Base-by-base conservation (phyloP, 495 filamentous ascomycete species). In the Mytilinidion resinicola region DNA sequence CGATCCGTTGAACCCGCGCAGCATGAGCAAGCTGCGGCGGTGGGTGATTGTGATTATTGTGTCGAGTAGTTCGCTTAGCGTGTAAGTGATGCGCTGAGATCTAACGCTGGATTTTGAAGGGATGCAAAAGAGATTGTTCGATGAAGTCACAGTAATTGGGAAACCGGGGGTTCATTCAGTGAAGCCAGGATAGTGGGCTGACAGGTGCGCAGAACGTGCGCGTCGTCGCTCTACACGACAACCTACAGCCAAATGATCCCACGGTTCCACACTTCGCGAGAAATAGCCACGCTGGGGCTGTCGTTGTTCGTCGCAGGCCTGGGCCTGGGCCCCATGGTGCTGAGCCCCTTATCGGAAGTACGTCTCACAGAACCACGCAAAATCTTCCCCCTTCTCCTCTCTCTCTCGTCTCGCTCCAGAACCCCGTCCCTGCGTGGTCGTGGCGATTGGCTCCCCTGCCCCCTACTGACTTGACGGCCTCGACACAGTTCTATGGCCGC, bases 161-260 rank as follows among this genome's bases (percentile, higher is more conserved):
- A 6, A 3, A 30, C 3, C 3, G 25, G 25, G 25, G 25, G 25
- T 30, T 30, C n/a, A n/a, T n/a, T n/a, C n/a, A 46, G 43, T 48
- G 44, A 21, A 49, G 46, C 19, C 9, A 8, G 33, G 21, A 25
- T 25, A 12, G 15, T 4, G 7, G 9, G 17, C 51, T 63, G 48
- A 62, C 39, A 17, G 1, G 9, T 30, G 19, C 0, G 54, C 67
- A 92, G 89, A 50, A 96, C 92, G 6, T 92, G 89, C 69, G 82
- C 89, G 1, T 92, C 88, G 19, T 91, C 90, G 1, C 84, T 95
- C 66, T 96, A 98, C 67, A 92, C 90, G 2, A 82, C 82, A 9
- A 95, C 87, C 0, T 97, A 96, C 71, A 67, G 38, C n/a, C 91
- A 96, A 69, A 78, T 96, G 66, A 86, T 82, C 53, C 69, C 71